Conservation (phyloP, 169 alveolate genomes). For the Plasmodium reichenowi region DNA sequence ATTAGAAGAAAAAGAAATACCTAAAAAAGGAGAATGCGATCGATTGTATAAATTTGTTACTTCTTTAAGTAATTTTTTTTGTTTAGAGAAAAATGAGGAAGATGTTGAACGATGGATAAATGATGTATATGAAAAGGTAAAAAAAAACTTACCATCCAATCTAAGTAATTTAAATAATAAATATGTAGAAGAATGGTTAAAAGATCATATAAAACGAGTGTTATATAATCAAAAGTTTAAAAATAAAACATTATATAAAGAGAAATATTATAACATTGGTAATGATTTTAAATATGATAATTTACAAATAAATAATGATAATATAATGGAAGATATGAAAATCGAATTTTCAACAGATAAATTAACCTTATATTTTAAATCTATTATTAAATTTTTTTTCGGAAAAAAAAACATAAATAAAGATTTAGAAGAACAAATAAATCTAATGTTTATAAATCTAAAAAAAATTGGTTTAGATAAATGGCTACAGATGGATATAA, state of each 20-base stretch:
- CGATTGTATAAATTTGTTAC: conserved; percentile 63
- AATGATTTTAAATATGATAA: conserved; percentile 67
- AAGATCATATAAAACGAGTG: conserved; percentile 60
- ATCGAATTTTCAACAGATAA: conserved; percentile 42
- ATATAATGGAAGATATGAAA: conserved; percentile 9
- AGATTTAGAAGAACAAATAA: conserved; percentile 67
- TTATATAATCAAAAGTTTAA: conserved; percentile 45
- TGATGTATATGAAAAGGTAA: conserved; percentile 51
- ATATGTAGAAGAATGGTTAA: conserved; percentile 53
- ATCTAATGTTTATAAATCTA: conserved; percentile 73
- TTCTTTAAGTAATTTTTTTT: conserved; percentile 56
- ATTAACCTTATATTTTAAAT: conserved; percentile 57
- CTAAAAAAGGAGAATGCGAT: conserved; percentile 39
- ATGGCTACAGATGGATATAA: conserved; percentile 73
- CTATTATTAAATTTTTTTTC: conserved; percentile 58
- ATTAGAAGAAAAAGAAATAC: conserved; percentile 31
- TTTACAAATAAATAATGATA: conserved; percentile 10
- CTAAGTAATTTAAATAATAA: conserved; percentile 27
- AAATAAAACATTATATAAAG: conserved; percentile 63
- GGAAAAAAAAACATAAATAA: conserved; percentile 43
- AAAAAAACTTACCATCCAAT: conserved; percentile 47
- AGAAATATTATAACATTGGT: conserved; percentile 68
- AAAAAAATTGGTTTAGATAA: conserved; percentile 69
- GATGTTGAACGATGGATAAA: conserved; percentile 73
- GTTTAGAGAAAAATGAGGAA: conserved; percentile 42